Evolutionary conservation across 2,329 filamentous ascomycete species (phyloP).

Genomic region (Ceratocystis papillata): DNA sequence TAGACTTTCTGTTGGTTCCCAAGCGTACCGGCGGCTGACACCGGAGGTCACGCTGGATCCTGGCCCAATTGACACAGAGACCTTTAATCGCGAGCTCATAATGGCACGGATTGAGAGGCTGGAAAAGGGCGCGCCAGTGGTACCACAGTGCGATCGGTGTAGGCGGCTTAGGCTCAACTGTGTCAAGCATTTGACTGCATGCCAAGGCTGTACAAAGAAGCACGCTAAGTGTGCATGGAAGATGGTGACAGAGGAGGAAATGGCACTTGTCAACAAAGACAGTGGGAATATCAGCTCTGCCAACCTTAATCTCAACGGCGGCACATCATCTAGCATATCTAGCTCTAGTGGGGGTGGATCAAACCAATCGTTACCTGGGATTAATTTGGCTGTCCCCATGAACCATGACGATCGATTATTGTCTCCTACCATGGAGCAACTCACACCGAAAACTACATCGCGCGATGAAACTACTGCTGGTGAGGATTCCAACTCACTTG

Average conservation of each 20-base stretch:
- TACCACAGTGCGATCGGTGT: slow-evolving; percentile 78
- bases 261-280: slow-evolving; percentile 26
- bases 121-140: slow-evolving; percentile 59
- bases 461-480: slow-evolving; percentile 22
- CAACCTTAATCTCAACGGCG: neutral
- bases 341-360: neutral
- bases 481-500: slow-evolving; percentile 22
- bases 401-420: slow-evolving; percentile 22
- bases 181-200: slow-evolving; percentile 75
- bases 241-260: slow-evolving; percentile 63
- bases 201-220: slow-evolving; percentile 79
- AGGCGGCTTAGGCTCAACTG: slow-evolving; percentile 70
- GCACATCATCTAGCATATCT: slow-evolving; percentile 2
- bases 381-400: slow-evolving; percentile 21
- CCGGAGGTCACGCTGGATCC: slow-evolving; percentile 23
- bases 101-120: slow-evolving; percentile 65
- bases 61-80: slow-evolving; percentile 15
- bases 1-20: slow-evolving; percentile 18
- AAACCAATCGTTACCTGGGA: slow-evolving; percentile 13
- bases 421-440: slow-evolving; percentile 21
- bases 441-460: slow-evolving; percentile 19
- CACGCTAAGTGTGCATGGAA: slow-evolving; percentile 84
- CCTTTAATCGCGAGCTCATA: slow-evolving; percentile 45
- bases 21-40: slow-evolving; percentile 18
- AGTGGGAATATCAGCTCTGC: neutral